Conservation (phyloP, 139 green algal genomes). For the Eudorina sp. region DNA sequence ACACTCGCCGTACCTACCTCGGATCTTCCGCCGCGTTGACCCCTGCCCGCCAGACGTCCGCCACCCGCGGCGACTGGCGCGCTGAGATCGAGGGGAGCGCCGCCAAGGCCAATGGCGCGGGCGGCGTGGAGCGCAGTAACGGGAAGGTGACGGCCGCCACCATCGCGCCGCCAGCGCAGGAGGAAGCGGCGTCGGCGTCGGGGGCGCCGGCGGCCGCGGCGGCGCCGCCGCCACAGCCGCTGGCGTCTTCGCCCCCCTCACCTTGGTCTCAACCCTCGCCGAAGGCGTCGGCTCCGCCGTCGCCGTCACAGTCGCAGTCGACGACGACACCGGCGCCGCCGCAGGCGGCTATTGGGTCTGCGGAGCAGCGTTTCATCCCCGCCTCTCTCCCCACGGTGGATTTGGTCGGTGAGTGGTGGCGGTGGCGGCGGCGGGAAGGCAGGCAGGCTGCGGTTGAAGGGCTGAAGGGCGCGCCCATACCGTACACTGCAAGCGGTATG, state of each 20-base stretch:
- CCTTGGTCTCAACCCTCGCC: not conserved
- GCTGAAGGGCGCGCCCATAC: too few relatives aligned
- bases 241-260: not conserved
- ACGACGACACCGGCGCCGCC: not conserved
- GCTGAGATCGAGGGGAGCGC: not conserved
- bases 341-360: not conserved
- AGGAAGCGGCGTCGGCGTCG: too few relatives aligned
- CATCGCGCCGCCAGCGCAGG: not conserved
- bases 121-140: not conserved
- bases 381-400: conserved; percentile 28
- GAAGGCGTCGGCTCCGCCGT: too few relatives aligned
- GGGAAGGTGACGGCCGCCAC: not conserved
- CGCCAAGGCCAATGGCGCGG: not conserved
- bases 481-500: too few relatives aligned
- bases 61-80: conserved; percentile 23
- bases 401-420: not conserved
- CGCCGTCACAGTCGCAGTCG: not conserved
- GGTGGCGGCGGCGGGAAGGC: too few relatives aligned
- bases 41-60: not conserved
- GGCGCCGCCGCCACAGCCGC: not conserved
- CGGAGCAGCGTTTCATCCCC: not conserved
- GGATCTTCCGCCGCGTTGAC: too few relatives aligned
- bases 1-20: too few relatives aligned
- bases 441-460: too few relatives aligned
- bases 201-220: not conserved